Evolutionary conservation across 1,284 basidiomycete genomes (phyloP).

Genomic region (Tetrapyrgos nigripes): DNA sequence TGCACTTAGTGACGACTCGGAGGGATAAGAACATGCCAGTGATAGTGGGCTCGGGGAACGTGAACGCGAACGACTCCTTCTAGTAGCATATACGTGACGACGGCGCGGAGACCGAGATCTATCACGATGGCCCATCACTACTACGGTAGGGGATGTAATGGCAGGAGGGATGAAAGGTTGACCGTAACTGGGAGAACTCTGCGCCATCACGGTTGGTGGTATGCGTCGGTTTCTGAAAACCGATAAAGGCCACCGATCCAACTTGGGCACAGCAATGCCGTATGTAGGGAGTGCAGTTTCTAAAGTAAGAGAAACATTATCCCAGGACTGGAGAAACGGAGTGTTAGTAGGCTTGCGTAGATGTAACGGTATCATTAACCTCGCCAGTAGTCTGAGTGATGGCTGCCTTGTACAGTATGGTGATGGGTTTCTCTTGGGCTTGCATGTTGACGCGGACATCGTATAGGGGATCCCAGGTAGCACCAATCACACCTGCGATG

Average conservation of each 20-base stretch:
- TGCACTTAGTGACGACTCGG: neutral
- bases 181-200: constrained; percentile 25
- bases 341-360: neutral
- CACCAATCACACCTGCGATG: constrained; percentile 20
- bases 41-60: too few species aligned
- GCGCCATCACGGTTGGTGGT: constrained; percentile 13
- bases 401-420: constrained; percentile 43
- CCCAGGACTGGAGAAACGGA: constrained; percentile 26
- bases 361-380: constrained; percentile 21
- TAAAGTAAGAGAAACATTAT: constrained; percentile 34
- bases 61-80: too few species aligned
- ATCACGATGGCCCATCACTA: too few species aligned
- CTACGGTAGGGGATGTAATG: neutral
- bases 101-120: too few species aligned
- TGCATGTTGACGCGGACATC: constrained; percentile 46
- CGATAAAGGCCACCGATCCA: constrained; percentile 9
- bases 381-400: constrained; percentile 46
- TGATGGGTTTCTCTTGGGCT: constrained; percentile 35
- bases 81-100: too few species aligned
- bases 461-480: constrained; percentile 42
- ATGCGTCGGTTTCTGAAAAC: neutral
- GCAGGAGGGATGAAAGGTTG: too few species aligned
- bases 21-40: neutral
- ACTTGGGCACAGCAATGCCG: constrained; percentile 26
- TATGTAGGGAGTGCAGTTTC: constrained; percentile 30